These are phyloP conservation scores for Mesembryanthemum crystallinum DNA, from an alignment of 148 eudicot genomes.

Conservation along the genomic window DNA sequence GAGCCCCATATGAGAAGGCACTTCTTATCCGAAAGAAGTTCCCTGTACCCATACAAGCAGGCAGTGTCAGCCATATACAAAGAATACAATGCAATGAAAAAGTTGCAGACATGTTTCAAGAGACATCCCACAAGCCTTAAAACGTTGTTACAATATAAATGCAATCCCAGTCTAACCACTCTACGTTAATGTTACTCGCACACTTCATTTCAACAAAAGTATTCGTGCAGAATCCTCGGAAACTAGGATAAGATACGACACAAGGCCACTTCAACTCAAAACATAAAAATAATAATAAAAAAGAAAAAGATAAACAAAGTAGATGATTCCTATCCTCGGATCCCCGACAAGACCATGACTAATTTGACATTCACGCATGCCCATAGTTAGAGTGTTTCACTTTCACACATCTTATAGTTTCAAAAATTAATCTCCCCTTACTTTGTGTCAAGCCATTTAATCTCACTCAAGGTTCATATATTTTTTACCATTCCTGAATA, in stretches of 20 bases:
- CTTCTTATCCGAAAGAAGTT: conserved; percentile 82
- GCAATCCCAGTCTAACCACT: neutral
- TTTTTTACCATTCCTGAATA: neutral
- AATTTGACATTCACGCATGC: neutral
- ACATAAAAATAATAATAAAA: too few species aligned
- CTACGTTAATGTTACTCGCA: too few species aligned
- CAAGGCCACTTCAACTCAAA: neutral
- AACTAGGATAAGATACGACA: too few species aligned
- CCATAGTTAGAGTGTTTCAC: neutral
- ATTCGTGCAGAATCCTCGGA: too few species aligned
- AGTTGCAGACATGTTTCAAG: neutral
- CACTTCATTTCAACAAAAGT: too few species aligned
- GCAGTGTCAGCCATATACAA: neutral
- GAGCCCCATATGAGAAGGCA: conserved; percentile 83
- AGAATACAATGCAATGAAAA: neutral
- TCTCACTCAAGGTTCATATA: neutral
- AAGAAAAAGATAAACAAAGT: too few species aligned
- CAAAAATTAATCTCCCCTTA: neutral
- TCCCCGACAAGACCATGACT: neutral
- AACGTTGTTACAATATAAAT: neutral
- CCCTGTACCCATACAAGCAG: conserved; percentile 40
- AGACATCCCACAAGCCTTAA: neutral
- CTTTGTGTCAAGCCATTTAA: neutral
- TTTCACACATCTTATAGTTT: neutral
- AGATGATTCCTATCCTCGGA: too few species aligned